Evolutionary conservation across 768 basidiomycete species (phyloP), one percentile per base, ranked within the genome.

Genomic region (Wakefieldia striispora): DNA sequence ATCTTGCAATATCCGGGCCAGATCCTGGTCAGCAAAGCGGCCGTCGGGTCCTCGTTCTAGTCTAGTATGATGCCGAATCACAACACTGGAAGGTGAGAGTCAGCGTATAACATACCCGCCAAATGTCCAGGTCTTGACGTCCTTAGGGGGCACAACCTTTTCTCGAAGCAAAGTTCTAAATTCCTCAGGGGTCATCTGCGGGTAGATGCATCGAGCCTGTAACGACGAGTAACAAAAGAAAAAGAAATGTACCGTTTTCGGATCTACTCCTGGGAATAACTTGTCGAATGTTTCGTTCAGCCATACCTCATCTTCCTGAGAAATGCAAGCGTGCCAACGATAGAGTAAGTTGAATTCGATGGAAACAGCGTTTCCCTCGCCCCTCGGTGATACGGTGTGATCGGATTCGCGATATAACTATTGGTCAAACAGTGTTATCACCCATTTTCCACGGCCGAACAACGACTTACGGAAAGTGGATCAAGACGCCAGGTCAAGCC

Each of bases 321-420:
- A 81, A 1, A 86, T 61, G 1, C 82, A 74, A 17, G 87, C 71
- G 57, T 89, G 87, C 87, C 87, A 89, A 36, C 64, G 72, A 56
- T 78, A 76, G 16, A 77, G 61, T 20, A 78, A 56, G 58, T 76
- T 90, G 72, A 91, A 91, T 67, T 91, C 90, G 29, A 89, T 62
- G 0, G 88, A 88, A 50, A 82, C 80, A 33, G 80, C 82, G 59
- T 91, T 91, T 43, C 90, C 90, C 62, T 83, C 71, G 33, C 89
- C 90, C 10, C 81, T 77, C 33, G 81, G 78, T 13, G 77, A 69
- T 47, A 86, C 64, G 1, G 71, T 70, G 54, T 88, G 86, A 50
- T 72, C 59, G 1, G 59, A 10, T 23, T 76, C 75, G 40, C 87
- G 77, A 51, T 76, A 77, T 10, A 69, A 50, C 84, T 86, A 50